A percentile compares a stretch with the other conserved stretches of the same genome.
Evolutionary conservation across 2,329 filamentous ascomycete genomes (phyloP).

Genomic region (Escovopsis sp.): DNA sequence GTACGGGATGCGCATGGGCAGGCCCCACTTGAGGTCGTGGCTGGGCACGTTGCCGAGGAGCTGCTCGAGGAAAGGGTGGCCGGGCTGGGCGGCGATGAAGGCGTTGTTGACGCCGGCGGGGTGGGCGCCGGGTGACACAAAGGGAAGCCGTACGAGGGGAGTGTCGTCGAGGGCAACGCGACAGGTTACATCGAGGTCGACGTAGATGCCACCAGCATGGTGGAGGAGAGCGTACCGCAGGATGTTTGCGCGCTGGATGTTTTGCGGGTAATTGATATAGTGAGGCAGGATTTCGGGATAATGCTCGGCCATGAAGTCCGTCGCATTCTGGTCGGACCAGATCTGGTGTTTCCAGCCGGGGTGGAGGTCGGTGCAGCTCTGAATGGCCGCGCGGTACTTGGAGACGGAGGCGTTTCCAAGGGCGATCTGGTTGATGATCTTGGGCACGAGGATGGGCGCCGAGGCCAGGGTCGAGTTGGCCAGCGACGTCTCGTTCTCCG

Average conservation of each 20-base stretch:
- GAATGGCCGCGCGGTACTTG: conserved; percentile 10
- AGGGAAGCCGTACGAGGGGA: conserved; percentile 9
- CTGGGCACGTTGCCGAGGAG: conserved; percentile 9
- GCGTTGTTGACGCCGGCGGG: conserved; percentile 13
- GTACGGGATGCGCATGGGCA: conserved; percentile 13
- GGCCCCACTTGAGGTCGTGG: conserved; percentile 11
- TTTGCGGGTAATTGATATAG: conserved; percentile 9
- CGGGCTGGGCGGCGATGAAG: conserved; percentile 9
- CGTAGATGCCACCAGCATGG: conserved; percentile 12
- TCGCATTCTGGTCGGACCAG: conserved; percentile 13
- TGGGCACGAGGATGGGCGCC: conserved; percentile 4
- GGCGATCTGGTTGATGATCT: conserved; percentile 18
- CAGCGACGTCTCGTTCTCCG: not conserved
- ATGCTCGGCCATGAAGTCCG: conserved; percentile 9
- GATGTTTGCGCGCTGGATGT: conserved; percentile 12
- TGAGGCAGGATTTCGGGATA: conserved; percentile 12
- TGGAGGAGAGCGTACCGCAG: conserved; percentile 12
- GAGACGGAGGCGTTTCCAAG: conserved; percentile 28
- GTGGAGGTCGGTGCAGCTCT: conserved; percentile 10
- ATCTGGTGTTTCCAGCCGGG: conserved; percentile 10
- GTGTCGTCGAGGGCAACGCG: conserved; percentile 9
- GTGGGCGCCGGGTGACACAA: conserved; percentile 10
- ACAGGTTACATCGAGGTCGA: conserved; percentile 13
- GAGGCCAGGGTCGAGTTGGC: not conserved
- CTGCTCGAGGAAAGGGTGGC: conserved; percentile 8